Evolutionary conservation across 2,329 filamentous ascomycete species (phyloP).

Genomic region (Penicillium sclerotiorum): DNA sequence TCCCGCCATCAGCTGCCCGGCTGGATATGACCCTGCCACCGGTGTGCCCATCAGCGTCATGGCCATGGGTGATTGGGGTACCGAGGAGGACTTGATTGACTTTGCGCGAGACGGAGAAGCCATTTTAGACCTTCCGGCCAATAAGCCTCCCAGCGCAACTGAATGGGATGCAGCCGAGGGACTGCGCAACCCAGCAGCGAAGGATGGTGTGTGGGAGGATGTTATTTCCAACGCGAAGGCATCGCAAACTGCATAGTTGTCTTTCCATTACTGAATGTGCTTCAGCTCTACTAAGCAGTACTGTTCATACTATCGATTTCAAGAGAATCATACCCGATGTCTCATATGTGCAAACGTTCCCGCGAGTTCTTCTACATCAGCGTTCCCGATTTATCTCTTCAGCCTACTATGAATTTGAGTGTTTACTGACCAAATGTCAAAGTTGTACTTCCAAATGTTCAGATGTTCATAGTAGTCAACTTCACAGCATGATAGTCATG

Average conservation of each 20-base stretch:
- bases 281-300: no score
- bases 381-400: no score
- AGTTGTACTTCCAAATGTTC: no score
- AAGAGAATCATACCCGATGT: no score
- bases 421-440: no score
- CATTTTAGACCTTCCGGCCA: constrained; percentile 42
- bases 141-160: constrained; percentile 6
- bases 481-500: no score
- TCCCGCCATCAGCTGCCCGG: constrained; percentile 73
- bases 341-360: no score
- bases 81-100: constrained; percentile 55
- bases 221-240: constrained; percentile 24
- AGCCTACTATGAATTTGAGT: no score
- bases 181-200: constrained; percentile 31
- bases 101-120: constrained; percentile 57
- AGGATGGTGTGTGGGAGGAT: constrained; percentile 41
- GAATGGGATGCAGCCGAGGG: constrained; percentile 18
- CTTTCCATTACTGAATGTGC: not conserved
- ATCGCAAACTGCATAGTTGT: not conserved
- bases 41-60: constrained; percentile 55
- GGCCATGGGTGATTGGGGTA: constrained; percentile 59
- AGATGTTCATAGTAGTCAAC: no score
- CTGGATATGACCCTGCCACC: constrained; percentile 64
- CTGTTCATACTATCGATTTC: not conserved
- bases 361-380: no score